phyloP scores from a whole-genome alignment of 2,329 filamentous ascomycete genomes.

The Botrytis aclada region DNA sequence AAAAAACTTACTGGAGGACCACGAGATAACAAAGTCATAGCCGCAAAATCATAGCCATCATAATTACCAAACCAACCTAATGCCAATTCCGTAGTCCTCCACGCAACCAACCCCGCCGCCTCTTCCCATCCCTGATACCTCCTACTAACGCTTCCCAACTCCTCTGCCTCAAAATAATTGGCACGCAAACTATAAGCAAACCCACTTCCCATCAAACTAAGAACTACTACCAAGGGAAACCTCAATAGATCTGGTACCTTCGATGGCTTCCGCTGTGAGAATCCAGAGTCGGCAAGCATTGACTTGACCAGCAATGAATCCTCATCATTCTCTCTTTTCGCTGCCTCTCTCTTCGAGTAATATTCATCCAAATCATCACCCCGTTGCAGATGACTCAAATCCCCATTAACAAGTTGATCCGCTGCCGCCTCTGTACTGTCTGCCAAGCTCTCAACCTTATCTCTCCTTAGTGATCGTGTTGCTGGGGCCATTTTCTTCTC shows the following conservation, averaged over 20 bases:
- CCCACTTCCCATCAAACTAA: slow-evolving; percentile 61
- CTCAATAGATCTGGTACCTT: slow-evolving; percentile 45
- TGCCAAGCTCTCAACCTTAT: slow-evolving; percentile 4
- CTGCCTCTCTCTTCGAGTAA: not conserved
- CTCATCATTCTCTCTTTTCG: not conserved
- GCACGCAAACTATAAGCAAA: slow-evolving; percentile 61
- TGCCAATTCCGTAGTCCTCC: slow-evolving; percentile 63
- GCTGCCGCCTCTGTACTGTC: slow-evolving; percentile 1
- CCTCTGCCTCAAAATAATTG: slow-evolving; percentile 47
- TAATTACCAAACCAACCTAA: slow-evolving; percentile 72
- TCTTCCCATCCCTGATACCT: slow-evolving; percentile 60
- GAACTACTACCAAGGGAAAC: slow-evolving; percentile 51
- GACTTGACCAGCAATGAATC: not conserved
- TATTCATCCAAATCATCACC: not conserved
- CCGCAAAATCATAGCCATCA: slow-evolving; percentile 68
- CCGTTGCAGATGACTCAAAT: not conserved
- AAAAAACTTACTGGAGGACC: slow-evolving; percentile 60
- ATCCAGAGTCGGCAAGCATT: not conserved
- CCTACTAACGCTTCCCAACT: slow-evolving; percentile 66
- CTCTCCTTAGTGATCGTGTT: slow-evolving; percentile 3
- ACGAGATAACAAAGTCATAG: slow-evolving; percentile 67
- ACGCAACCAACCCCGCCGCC: slow-evolving; percentile 51
- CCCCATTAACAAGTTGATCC: not conserved
- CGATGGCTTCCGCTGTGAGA: slow-evolving; percentile 12
- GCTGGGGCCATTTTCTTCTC: not conserved